These are phyloP conservation scores for Aurifilum marmelostoma DNA, from an alignment of 2,329 filamentous ascomycete species.

Conservation along the genomic window DNA sequence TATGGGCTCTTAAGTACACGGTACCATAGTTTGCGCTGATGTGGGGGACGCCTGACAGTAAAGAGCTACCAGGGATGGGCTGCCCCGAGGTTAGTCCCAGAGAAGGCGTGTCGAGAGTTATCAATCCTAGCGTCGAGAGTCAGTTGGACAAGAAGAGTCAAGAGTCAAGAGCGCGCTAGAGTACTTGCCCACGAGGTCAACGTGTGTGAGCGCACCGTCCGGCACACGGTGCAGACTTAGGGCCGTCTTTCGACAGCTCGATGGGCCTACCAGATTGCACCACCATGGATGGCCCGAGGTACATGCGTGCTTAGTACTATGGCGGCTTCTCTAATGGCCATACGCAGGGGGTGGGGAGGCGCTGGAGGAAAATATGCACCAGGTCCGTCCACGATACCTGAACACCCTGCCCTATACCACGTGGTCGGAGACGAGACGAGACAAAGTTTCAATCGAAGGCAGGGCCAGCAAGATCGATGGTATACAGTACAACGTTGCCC, in stretches of 20 bases:
- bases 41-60: background rate
- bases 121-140: background rate
- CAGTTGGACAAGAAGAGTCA: no score
- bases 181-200: conserved; percentile 8
- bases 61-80: background rate
- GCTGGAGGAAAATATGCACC: background rate
- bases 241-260: background rate
- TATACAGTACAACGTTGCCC: background rate
- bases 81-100: background rate
- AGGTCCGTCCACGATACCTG: background rate
- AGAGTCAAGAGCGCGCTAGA: background rate
- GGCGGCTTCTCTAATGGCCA: background rate
- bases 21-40: background rate
- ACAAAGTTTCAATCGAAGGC: background rate
- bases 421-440: background rate
- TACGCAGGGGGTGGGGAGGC: background rate
- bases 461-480: background rate
- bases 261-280: background rate
- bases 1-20: background rate
- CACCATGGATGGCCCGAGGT: background rate
- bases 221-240: conserved; percentile 5
- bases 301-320: background rate
- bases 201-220: conserved; percentile 11
- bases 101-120: background rate
- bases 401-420: background rate